A percentile compares a stretch with the other conserved stretches of the same genome.
Evolutionary conservation across 148 eudicot genomes (phyloP).

Genomic region (Dysphania ambrosioides): DNA sequence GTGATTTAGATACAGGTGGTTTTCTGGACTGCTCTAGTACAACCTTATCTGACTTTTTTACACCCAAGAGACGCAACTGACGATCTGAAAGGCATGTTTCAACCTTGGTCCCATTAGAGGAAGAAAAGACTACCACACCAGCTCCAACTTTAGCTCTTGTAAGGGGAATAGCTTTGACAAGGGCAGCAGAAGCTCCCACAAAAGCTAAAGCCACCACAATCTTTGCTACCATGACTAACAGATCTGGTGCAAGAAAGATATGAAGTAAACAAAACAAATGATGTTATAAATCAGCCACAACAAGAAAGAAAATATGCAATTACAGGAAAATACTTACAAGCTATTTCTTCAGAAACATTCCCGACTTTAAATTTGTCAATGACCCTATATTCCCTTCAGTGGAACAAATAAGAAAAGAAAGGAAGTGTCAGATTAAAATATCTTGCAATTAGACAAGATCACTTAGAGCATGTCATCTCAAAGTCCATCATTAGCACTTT

Average conservation of each 20-base stretch:
- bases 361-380: conserved; percentile 36
- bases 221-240: conserved; percentile 41
- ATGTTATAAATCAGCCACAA: neutral
- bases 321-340: conserved; percentile 55
- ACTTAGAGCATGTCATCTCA: neutral
- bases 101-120: conserved; percentile 46
- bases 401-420: conserved; percentile 12
- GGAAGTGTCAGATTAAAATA: neutral
- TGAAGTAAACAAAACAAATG: conserved; percentile 1
- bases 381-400: conserved; percentile 52
- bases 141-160: conserved; percentile 41
- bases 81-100: conserved; percentile 54
- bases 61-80: conserved; percentile 68
- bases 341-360: conserved; percentile 42
- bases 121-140: conserved; percentile 29
- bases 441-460: neutral
- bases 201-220: conserved; percentile 39
- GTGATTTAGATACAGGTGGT: conserved; percentile 59
- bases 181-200: conserved; percentile 59
- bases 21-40: conserved; percentile 48
- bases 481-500: neutral
- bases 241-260: conserved; percentile 44
- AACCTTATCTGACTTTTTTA: conserved; percentile 42
- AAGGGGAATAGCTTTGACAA: conserved; percentile 50
- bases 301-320: neutral